phyloP scores from a whole-genome alignment of 805 yeast species.

The Spencermartinsiella europaea region DNA sequence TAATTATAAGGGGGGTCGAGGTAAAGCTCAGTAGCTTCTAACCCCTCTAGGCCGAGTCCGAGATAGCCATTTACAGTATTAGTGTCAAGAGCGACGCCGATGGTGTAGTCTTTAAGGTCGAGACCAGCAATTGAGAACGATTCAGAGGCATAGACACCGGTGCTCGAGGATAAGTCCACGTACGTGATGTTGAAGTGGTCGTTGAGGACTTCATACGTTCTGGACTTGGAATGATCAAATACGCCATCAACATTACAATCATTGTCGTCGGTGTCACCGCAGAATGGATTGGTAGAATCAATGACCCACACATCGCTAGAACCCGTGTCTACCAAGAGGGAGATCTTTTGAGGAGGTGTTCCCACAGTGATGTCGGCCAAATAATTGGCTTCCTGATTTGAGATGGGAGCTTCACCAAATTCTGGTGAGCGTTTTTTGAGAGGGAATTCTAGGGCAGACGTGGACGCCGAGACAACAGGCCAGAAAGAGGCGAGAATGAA shows the following conservation, averaged over 20 bases:
- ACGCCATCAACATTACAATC: slow-evolving; percentile 7
- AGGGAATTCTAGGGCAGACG: not conserved
- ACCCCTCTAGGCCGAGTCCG: slow-evolving; percentile 34
- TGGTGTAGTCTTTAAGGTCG: slow-evolving; percentile 47
- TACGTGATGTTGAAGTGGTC: slow-evolving; percentile 18
- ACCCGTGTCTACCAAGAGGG: slow-evolving; percentile 45
- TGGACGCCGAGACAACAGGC: slow-evolving; percentile 1
- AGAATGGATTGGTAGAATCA: slow-evolving; percentile 26
- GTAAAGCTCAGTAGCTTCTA: slow-evolving; percentile 11
- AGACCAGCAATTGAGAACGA: slow-evolving; percentile 47
- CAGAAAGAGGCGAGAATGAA: not conserved
- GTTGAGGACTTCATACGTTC: slow-evolving; percentile 8
- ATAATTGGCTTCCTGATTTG: slow-evolving; percentile 11
- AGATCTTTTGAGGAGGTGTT: slow-evolving; percentile 38
- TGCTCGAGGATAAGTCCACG: slow-evolving; percentile 24
- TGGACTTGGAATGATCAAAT: slow-evolving; percentile 7
- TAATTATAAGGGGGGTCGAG: slow-evolving; percentile 32
- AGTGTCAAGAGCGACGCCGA: slow-evolving; percentile 69
- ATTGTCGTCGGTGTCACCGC: slow-evolving; percentile 6
- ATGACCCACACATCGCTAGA: slow-evolving; percentile 47
- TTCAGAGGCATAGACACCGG: slow-evolving; percentile 65
- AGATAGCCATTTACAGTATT: slow-evolving; percentile 54
- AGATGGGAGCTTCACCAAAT: slow-evolving; percentile 1
- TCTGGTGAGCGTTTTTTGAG: too few species aligned
- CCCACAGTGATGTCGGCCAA: slow-evolving; percentile 33